Evolutionary conservation across 768 basidiomycete species (phyloP).

Genomic region (Coprinopsis sp.): DNA sequence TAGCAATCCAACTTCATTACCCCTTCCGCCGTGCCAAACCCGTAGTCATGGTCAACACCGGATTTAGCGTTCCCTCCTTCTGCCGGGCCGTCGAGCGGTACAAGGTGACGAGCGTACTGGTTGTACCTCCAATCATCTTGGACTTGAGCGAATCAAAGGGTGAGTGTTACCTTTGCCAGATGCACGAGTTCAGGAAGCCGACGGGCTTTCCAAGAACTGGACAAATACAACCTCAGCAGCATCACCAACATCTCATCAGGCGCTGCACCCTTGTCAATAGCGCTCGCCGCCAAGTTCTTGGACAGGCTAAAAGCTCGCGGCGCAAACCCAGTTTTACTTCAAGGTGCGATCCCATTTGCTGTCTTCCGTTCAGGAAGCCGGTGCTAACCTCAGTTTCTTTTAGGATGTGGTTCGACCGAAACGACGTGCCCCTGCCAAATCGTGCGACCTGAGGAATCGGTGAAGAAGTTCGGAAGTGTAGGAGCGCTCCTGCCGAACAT

Average conservation of each 20-base stretch:
- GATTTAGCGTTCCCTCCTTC: constrained; percentile 49
- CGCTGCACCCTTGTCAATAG: constrained; percentile 59
- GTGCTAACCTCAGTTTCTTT: background rate
- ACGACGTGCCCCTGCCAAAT: constrained; percentile 51
- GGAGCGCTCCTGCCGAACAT: constrained; percentile 58
- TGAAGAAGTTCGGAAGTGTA: constrained; percentile 43
- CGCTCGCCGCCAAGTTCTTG: constrained; percentile 38
- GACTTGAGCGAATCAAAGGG: constrained; percentile 33
- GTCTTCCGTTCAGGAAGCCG: no score
- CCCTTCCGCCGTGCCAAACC: constrained; percentile 38
- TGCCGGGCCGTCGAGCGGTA: constrained; percentile 51
- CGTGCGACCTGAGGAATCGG: constrained; percentile 32
- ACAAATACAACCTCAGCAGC: constrained; percentile 47
- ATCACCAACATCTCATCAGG: constrained; percentile 50
- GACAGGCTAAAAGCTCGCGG: constrained; percentile 12
- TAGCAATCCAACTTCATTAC: constrained; percentile 39
- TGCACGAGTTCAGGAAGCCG: background rate
- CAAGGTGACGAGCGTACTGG: constrained; percentile 38
- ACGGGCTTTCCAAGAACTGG: constrained; percentile 29
- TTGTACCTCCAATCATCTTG: constrained; percentile 67
- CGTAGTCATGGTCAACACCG: constrained; percentile 40
- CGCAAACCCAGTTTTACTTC: constrained; percentile 13
- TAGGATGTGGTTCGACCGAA: constrained; percentile 60
- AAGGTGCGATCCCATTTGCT: constrained; percentile 13
- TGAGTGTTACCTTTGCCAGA: background rate